Evolutionary conservation across 768 basidiomycete species (phyloP), one percentile per base, ranked within the genome.

Genomic region (Boletus edulis): DNA sequence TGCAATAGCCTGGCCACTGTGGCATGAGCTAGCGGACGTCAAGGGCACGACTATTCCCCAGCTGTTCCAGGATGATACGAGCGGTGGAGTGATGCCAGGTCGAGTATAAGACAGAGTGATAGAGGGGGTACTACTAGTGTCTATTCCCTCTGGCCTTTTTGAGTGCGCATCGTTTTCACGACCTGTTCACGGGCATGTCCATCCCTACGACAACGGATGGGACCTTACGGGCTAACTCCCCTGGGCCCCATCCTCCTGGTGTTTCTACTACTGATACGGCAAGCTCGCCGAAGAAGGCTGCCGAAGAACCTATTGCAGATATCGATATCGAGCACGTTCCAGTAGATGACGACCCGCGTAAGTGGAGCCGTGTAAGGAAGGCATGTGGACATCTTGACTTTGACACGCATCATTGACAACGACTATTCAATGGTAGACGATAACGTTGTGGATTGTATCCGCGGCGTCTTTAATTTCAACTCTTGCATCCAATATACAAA

Each of bases 291-390:
- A 54, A 51, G 32, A 45, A 49, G n/a, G 46, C 31, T 17, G 6
- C 24, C 41, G 49, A 57, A 39, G 55, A 53, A 49, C 40, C 40
- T 34, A 35, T 42, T 43, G 35, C 20, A 41, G 75, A 74, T 59
- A 73, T 76, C 51, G 75, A 74, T 59, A 73, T 76, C 51, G 75
- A 75, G 24, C 68, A 72, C 38, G 66, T 65, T 46, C 51, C 57
- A 13, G 85, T 87, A 15, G 61, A 71, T 15, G 78, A 87, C 57
- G 86, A 88, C 66, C 86, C 86, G 13, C 78, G 84, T 47, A 63
- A 72, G 55, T 88, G 86, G 86, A 79, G 81, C 9, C 54, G 59
- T 29, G 48, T 76, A 34, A 77, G 81, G 60, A 87, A 88, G 76
- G 85, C 81, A 48, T 29, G 71, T 57, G 31, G 24, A 32, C 24